Conservation (phyloP, 148 eudicot species). For the Arbutus unedo region DNA sequence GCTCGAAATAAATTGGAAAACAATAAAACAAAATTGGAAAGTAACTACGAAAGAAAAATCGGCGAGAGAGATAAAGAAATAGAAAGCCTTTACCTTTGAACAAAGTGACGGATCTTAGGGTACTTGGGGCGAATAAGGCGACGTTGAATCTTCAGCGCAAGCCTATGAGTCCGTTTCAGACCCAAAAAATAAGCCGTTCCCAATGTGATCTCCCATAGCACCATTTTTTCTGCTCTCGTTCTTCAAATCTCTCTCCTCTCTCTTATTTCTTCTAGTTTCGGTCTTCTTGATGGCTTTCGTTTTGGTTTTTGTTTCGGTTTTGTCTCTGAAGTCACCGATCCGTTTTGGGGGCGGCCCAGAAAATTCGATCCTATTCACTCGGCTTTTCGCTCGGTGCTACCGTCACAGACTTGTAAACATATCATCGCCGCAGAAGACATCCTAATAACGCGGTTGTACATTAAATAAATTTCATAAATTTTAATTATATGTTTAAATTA, state of each 20-base stretch:
- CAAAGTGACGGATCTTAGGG: slow-evolving; percentile 60
- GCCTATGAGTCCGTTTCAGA: slow-evolving; percentile 63
- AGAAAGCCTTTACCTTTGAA: slow-evolving; percentile 42
- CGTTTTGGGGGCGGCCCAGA: not conserved
- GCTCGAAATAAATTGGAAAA: not conserved
- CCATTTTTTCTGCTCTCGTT: slow-evolving; percentile 39
- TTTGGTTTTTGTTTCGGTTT: not conserved
- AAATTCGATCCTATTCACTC: not conserved
- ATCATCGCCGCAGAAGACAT: not conserved
- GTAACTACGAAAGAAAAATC: not conserved
- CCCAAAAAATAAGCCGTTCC: slow-evolving; percentile 89
- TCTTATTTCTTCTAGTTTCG: not conserved
- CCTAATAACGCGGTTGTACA: too few relatives aligned
- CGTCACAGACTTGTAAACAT: not conserved
- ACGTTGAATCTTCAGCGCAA: slow-evolving; percentile 71
- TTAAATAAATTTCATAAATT: too few relatives aligned
- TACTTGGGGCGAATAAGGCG: slow-evolving; percentile 48
- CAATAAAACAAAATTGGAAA: not conserved
- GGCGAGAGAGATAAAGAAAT: not conserved
- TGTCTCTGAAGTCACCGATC: not conserved
- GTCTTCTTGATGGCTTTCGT: not conserved
- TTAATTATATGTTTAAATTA: too few relatives aligned
- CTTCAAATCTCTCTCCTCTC: not conserved
- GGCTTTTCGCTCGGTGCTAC: not conserved
- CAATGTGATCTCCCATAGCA: slow-evolving; percentile 85